Base-by-base conservation (phyloP, 768 basidiomycete species). In the Rhodosporidiobolus sp. region DNA sequence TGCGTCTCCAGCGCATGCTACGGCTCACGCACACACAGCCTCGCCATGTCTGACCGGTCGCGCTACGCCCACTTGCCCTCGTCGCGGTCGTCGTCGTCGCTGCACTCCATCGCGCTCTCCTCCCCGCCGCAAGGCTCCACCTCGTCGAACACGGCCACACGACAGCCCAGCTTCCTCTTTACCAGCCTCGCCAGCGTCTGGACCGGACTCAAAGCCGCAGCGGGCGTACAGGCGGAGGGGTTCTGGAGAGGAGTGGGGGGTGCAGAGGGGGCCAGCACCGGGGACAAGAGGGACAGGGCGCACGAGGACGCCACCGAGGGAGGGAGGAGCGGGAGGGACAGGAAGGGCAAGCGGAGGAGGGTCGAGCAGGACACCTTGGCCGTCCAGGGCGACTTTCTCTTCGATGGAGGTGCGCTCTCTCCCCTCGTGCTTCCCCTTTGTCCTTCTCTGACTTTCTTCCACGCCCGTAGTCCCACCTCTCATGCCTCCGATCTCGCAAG, bases 401-500 rank as follows among this genome's bases (percentile, higher is more conserved):
- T 43, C 45, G 63, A 70, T 34, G 38, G 49, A 16, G 63, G 69
- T 70, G 53, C 35, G 63, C 16, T 22, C 4, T 14, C 14, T 22
- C 35, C 14, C 16, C 10, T 16, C 34, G 4, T 38, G 26, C 50
- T 38, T 50, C 16, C 34, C 8, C 49, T 17, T 30, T 49, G 7
- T 26, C 26, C 16, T 4, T 2, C 19, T 32, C 10, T 26, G 30
- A 16, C 24, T 7, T 46, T 65, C 11, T 24, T 14, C 3, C 30
- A 3, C 11, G 17, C 19, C 11, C 1, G 30, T 56, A 63, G 69
- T 64, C 4, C 69, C 69, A 1, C 63, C 69, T 11, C 57, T 65
- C 11, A 70, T 70, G 63, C 69, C 69, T 14, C 69, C 69, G 17
- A 65, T 65, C 38, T 64, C 69, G 17, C 63, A 65, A 4, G 24